These are phyloP conservation scores for Solanum chilense DNA, from an alignment of 257 asterid species.

Conservation along the genomic window DNA sequence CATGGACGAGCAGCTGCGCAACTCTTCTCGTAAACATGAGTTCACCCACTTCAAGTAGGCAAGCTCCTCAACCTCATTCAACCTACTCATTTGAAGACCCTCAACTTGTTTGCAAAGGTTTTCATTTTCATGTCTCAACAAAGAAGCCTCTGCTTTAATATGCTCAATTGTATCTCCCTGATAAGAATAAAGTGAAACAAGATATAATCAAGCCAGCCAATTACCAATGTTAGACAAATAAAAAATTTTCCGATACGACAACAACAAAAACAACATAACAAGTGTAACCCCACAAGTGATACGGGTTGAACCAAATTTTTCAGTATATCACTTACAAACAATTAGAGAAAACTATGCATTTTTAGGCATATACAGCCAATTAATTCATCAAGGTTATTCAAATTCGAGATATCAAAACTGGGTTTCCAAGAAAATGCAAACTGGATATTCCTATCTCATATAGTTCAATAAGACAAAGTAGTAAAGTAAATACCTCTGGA, in stretches of 20 bases:
- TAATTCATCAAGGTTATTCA: not conserved
- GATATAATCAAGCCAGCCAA: not conserved
- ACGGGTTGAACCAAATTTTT: not conserved
- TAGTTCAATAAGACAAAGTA: not conserved
- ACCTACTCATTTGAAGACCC: constrained; percentile 75
- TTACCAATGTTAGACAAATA: not conserved
- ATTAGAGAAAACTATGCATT: not conserved
- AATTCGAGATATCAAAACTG: not conserved
- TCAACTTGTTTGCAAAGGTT: constrained; percentile 92
- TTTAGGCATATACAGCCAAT: not conserved
- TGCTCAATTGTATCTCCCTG: constrained; percentile 53
- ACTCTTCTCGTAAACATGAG: constrained; percentile 70
- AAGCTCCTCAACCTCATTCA: constrained; percentile 93
- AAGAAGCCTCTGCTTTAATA: constrained; percentile 71
- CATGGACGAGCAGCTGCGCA: constrained; percentile 34
- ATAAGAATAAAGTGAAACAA: not conserved
- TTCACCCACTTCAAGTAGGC: constrained; percentile 88
- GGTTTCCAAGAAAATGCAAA: not conserved
- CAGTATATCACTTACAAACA: not conserved
- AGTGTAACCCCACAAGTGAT: not conserved
- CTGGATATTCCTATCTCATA: not conserved
- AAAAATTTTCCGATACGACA: not conserved
- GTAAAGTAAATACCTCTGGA: constrained; percentile 50
- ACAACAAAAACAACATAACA: not conserved
- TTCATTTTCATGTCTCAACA: constrained; percentile 60